These are phyloP conservation scores for Trichoderma erinaceum DNA, from an alignment of 495 filamentous ascomycete species.

Conservation along the genomic window DNA sequence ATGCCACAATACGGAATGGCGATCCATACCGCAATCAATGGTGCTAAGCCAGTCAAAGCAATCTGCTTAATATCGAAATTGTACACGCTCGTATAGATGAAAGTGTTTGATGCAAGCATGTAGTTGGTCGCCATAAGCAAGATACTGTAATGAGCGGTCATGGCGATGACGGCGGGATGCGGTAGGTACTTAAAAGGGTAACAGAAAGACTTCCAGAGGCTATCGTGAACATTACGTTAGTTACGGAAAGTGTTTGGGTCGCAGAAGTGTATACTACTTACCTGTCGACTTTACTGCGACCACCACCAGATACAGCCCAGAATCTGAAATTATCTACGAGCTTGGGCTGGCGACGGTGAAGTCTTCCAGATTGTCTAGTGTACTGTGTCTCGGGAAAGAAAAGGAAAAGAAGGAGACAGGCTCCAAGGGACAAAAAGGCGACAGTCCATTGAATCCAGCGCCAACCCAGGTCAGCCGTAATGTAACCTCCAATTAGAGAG, in stretches of 20 bases:
- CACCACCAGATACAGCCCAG: not conserved
- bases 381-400: conserved; percentile 1
- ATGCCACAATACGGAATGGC: conserved; percentile 2
- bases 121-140: not conserved
- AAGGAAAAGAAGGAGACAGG: not conserved
- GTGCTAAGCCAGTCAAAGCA: not conserved
- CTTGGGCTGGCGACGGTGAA: not conserved
- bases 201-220: not conserved
- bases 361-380: not conserved
- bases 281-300: not conserved
- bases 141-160: conserved; percentile 2
- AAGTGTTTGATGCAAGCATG: not conserved
- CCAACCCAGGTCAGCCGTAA: not conserved
- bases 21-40: not conserved
- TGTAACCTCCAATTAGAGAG: not conserved
- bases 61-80: conserved; percentile 4
- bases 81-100: not conserved
- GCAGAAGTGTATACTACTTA: not conserved
- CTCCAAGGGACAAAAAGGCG: not conserved
- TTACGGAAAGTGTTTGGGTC: not conserved
- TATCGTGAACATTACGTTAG: not conserved
- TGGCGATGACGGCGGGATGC: conserved; percentile 2
- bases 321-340: not conserved
- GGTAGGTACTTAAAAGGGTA: not conserved
- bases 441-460: conserved; percentile 3